Base-by-base conservation (phyloP, 2,329 filamentous ascomycete genomes). In the Parascedosporium putredinis region DNA sequence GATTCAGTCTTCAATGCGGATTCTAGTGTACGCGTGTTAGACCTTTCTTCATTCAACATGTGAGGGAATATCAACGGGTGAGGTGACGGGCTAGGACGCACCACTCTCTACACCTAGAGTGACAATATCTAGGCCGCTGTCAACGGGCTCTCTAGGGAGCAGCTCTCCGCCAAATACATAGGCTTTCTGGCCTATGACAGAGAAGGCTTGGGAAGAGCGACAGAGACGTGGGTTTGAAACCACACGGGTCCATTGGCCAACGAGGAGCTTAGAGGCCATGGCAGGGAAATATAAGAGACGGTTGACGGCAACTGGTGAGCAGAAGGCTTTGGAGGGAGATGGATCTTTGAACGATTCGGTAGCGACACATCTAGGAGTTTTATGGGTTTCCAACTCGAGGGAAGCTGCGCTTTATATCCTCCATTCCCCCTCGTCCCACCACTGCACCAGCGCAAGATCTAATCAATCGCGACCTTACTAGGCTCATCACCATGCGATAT, bases 141-240 rank as follows among this genome's bases (percentile, higher is more conserved):
- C 74, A 2, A 75, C 63, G 3, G 75, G 75, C 55, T 76, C 58
- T 23, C 74, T 62, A 4, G 75, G 70, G 8, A 68, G 56, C 4
- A 78, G 59, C 52, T 78, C 75, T 44, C 75, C 74, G 20, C 75
- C 74, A 49, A 76, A 77, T 50, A 78, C 64, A 54, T 63, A 73
- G 5, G 65, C 63, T 5, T 59, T 60, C 2, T 61, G 56, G 4
- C 62, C 61, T 7, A 70, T 55, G 10, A 72, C 65, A 0, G 71
- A 67, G 3, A 75, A 50, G 2, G 63, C 62, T 25, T 78, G 74
- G 2, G 75, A 78, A 0, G 75, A 78, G 18, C 75, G 70, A 51
- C 67, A 64, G 10, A 78, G 67, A 5, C 64, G 59, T 6, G 54
- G 48, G 22, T 51, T 59, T 5, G 56, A 52, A 14, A 56, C 53